Evolutionary conservation across 495 filamentous ascomycete genomes (phyloP), one percentile per base, ranked within the genome.

Genomic region (Elaphomyces granulatus): DNA sequence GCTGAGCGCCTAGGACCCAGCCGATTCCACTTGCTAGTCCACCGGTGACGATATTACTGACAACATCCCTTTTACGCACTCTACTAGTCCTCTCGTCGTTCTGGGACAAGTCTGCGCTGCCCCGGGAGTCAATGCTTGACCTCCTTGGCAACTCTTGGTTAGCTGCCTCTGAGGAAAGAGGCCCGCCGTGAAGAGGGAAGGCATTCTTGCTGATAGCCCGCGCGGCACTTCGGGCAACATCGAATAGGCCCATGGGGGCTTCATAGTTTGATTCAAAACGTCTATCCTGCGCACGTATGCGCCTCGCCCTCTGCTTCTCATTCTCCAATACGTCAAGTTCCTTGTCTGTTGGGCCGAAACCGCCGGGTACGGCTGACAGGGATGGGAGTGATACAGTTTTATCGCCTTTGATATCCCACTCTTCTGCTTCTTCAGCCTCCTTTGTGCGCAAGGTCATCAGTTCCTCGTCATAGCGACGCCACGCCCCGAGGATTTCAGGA

Each of bases 201-300:
- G 75, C 68, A 47, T 67, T 77, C 55, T 72, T 73, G 39, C 74
- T 70, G 16, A 81, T 70, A 6, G 92, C 87, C 31, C 78, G 69
- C 3, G 83, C 76, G 20, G 87, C 86, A 38, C 79, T 85, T 19
- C 85, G 70, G 6, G 87, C 86, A 32, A 96, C 74, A 45, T 94
- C 92, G 51, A 98, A 96, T 17, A 96, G 64, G 2, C 85, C 87
- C 79, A 95, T 87, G 0, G 90, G 90, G 21, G 84, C 81, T 51
- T 92, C 87, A 10, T 61, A 51, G 26, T 60, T 50, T 28, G 7
- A 19, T 14, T 12, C 2, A 16, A 14, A 15, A 8, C 56, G 50
- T n/a, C 48, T 38, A 4, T 57, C 42, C 43, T 68, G 38, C 31
- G 70, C 58, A 0, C 63, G 56, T 0, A 59, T 57, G 10, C 60